Base-by-base conservation (phyloP, 257 asterid genomes). In the Nicotiana obtusifolia region DNA sequence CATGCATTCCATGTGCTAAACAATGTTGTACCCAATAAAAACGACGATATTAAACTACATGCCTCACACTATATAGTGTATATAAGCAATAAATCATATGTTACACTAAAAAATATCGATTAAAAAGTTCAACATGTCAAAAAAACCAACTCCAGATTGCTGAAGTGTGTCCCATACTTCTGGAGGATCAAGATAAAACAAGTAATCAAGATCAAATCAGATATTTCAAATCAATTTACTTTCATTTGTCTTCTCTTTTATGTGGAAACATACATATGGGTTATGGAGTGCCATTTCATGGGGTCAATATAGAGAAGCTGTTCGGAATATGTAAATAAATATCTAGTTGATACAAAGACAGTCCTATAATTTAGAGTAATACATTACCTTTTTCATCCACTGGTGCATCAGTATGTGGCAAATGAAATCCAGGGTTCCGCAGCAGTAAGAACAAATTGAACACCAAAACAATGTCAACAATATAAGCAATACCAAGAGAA, bases 331-430 rank as follows among this genome's bases (percentile, higher is more conserved):
- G 2, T 59, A 59, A 59, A 9, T 20, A 59, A n/a, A n/a, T 59
- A n/a, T 20, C 28, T 59, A 20, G 26, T 59, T 59, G 14, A 59
- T n/a, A 4, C 9, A 2, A 20, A 22, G 59, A 71, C 0, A 0
- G 1, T 49, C 15, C 79, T 24, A 75, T 15, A 22, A 47, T 47
- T 14, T 7, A 71, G 78, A 69, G 59, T 71, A 9, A 75, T 22
- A 14, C 44, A 15, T 83, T 83, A 85, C 90, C 88, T 87, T 81
- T 83, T 33, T 85, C 66, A 62, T 85, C 85, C 7, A 80, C 90
- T 82, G 82, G 19, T 56, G 26, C 44, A 78, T 75, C 79, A 75
- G 62, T 15, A 49, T 33, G 57, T 26, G 0, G 56, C 19, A 33
- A 59, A 78, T 78, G 82, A 7, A 33, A 1, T 26, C 75, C 82